A percentile compares a stretch with the other conserved stretches of the same genome.
Evolutionary conservation across 805 yeast species (phyloP).

Genomic region (Candida boidinii): DNA sequence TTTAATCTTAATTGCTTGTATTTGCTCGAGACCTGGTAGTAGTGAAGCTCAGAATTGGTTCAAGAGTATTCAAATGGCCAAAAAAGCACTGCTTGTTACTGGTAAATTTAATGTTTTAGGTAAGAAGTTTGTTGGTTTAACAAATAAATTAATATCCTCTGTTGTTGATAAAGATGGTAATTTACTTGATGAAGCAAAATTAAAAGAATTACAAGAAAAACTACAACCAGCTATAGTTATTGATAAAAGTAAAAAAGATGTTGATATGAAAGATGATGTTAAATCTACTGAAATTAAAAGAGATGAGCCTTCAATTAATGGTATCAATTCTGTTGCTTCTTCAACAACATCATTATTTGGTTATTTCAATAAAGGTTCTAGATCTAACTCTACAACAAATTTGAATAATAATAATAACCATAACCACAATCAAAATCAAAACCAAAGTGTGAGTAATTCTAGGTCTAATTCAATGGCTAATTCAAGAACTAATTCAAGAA

Average conservation of each 20-base stretch:
- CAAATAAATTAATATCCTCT: background rate
- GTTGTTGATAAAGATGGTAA: background rate
- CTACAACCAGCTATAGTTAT: background rate
- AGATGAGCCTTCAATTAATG: background rate
- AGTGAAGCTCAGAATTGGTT: conserved; percentile 36
- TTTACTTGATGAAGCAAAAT: conserved; percentile 1
- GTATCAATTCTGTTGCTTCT: conserved; percentile 7
- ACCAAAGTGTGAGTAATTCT: background rate
- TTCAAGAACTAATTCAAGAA: no score
- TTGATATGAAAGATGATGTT: background rate
- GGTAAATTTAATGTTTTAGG: conserved; percentile 37
- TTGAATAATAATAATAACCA: conserved; percentile 3
- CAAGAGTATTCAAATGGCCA: conserved; percentile 33
- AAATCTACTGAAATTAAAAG: no score
- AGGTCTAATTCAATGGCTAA: no score
- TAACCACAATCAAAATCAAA: background rate
- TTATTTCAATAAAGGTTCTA: conserved; percentile 4
- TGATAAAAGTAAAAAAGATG: background rate
- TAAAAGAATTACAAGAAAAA: background rate
- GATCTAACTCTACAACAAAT: conserved; percentile 7
- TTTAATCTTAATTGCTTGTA: conserved; percentile 46
- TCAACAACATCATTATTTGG: conserved; percentile 11
- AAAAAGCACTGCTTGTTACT: conserved; percentile 27
- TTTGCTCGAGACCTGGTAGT: conserved; percentile 41
- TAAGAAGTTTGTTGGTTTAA: conserved; percentile 26